Conservation (phyloP, 179 eudicot species). For the Pouteria campechiana region DNA sequence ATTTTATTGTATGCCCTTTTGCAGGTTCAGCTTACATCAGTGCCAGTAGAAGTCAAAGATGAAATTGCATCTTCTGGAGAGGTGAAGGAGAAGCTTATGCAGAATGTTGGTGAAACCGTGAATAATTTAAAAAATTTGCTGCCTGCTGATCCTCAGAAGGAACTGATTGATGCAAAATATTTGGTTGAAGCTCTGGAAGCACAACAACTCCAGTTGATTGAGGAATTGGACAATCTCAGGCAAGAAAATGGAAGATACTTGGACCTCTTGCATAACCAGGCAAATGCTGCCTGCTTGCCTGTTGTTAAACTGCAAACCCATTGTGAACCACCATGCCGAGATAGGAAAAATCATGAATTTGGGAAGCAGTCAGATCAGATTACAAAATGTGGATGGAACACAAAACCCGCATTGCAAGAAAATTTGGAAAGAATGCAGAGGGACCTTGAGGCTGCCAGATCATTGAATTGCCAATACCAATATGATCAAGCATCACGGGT, state of each 20-base stretch:
- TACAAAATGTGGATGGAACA: no score
- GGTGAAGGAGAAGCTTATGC: constrained; percentile 9
- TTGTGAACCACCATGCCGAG: not conserved
- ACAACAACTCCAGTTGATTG: constrained; percentile 19
- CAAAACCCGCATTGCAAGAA: constrained; percentile 26
- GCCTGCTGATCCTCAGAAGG: constrained; percentile 8
- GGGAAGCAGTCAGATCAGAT: constrained; percentile 6
- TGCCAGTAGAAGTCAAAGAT: constrained; percentile 19
- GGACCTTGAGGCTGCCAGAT: constrained; percentile 31
- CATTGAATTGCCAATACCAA: constrained; percentile 25
- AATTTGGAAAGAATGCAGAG: constrained; percentile 28
- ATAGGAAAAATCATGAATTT: not conserved
- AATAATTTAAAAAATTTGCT: constrained; percentile 1
- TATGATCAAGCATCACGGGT: constrained; percentile 17
- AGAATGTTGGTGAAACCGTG: constrained; percentile 6
- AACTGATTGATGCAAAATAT: constrained; percentile 19
- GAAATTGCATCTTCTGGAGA: constrained; percentile 10
- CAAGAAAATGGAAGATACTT: constrained; percentile 14
- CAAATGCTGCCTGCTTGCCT: constrained; percentile 3
- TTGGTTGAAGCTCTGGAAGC: constrained; percentile 27
- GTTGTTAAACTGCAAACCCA: constrained; percentile 1
- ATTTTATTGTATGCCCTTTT: no score
- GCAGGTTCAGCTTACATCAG: constrained; percentile 24
- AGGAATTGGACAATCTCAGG: constrained; percentile 19
- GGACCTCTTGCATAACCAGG: constrained; percentile 8